Evolutionary conservation across 2,329 filamentous ascomycete species (phyloP).

Genomic region (Pseudogymnoascus sp.): DNA sequence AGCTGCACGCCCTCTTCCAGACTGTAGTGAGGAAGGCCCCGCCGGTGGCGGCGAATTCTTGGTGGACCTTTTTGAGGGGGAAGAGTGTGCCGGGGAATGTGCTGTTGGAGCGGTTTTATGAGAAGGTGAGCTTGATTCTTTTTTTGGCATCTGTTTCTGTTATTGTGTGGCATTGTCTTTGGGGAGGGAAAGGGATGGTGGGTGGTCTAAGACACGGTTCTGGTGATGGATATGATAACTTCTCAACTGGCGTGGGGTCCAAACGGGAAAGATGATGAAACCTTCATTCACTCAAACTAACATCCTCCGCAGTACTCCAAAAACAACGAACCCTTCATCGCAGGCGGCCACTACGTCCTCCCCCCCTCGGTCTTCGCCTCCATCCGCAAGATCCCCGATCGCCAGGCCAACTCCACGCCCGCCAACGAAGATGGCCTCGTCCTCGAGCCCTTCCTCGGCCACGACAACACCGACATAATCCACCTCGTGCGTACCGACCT

Average conservation of each 20-base stretch:
- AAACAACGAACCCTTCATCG: not conserved
- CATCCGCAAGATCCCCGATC: not conserved
- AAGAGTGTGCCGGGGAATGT: not conserved
- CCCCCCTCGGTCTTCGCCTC: constrained; percentile 2
- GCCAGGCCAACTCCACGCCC: not conserved
- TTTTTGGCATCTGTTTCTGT: too few relatives aligned
- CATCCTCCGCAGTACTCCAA: not conserved
- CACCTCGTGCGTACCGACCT: not conserved
- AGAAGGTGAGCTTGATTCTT: not conserved
- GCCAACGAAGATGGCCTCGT: not conserved
- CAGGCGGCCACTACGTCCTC: not conserved
- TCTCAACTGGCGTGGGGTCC: too few relatives aligned
- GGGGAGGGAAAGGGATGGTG: not conserved
- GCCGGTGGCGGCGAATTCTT: not conserved
- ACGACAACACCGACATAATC: constrained; percentile 9
- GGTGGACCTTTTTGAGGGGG: not conserved
- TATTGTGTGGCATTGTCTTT: not conserved
- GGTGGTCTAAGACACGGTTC: not conserved
- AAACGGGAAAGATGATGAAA: too few relatives aligned
- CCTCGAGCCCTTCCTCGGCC: constrained; percentile 5
- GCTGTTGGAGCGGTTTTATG: not conserved
- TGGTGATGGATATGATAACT: too few relatives aligned
- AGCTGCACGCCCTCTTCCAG: not conserved
- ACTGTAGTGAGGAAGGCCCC: not conserved
- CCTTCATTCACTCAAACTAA: not conserved